Conservation (phyloP, 176 grass and related monocot species). For the Eleusine indica region DNA sequence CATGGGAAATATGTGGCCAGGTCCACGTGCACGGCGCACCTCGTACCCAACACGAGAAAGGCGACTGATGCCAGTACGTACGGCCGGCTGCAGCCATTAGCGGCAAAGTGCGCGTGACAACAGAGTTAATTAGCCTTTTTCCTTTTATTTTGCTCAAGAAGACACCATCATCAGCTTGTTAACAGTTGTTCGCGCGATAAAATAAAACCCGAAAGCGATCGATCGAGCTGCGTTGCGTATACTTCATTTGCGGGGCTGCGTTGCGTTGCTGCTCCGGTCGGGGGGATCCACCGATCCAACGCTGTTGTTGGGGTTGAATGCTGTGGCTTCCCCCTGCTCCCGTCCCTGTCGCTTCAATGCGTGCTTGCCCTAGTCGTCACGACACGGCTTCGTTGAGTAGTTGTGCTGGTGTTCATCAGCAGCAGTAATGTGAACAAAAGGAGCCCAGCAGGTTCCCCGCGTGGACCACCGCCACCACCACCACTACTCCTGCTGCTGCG, state of each 20-base stretch:
- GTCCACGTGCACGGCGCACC: neutral
- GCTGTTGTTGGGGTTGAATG: neutral
- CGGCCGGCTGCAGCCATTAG: no score
- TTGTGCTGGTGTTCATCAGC: neutral
- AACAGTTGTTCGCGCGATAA: no score
- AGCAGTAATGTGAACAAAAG: slow-evolving; percentile 26
- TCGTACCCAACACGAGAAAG: neutral
- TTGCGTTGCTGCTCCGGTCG: neutral
- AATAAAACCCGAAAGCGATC: no score
- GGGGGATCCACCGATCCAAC: neutral
- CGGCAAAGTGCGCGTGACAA: no score
- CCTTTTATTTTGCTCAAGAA: neutral
- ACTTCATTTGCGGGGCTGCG: neutral
- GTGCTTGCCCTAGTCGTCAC: neutral
- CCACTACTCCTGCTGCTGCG: no score
- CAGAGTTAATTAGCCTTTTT: neutral
- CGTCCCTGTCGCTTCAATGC: neutral
- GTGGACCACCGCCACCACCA: neutral
- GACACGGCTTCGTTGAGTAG: neutral
- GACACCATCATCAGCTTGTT: no score
- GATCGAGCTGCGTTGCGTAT: no score
- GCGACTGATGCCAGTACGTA: neutral
- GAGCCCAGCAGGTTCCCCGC: neutral
- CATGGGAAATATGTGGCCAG: neutral
- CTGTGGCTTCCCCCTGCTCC: neutral